Percentiles rank a stretch among this genome's conserved stretches.
These are phyloP conservation scores for Hansenula sp. DNA, from an alignment of 1,139 yeast species.

Conservation along the genomic window DNA sequence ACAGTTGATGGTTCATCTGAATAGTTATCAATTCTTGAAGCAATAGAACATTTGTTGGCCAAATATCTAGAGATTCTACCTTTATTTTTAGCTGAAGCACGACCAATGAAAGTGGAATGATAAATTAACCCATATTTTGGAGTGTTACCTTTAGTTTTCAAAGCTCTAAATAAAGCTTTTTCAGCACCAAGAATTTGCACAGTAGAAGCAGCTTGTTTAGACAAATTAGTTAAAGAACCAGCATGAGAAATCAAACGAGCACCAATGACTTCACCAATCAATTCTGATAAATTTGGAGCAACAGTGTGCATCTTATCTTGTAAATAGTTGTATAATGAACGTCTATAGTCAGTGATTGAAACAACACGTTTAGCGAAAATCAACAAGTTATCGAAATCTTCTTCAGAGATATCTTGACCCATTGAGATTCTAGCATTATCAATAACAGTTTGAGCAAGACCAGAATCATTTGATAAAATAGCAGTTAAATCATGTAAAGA, in stretches of 20 bases:
- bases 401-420: conserved; percentile 98
- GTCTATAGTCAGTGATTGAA: conserved; percentile 88
- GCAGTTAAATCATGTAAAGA: conserved; percentile 88
- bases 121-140: conserved; percentile 97
- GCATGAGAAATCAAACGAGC: conserved; percentile 98
- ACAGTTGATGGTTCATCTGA: conserved; percentile 81
- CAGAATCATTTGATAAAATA: conserved; percentile 88
- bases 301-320: conserved; percentile 95
- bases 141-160: conserved; percentile 97
- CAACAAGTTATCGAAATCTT: conserved; percentile 86
- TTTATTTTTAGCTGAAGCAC: conserved; percentile 95
- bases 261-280: conserved; percentile 98
- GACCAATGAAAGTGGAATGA: conserved; percentile 95
- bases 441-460: conserved; percentile 86
- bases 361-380: conserved; percentile 95
- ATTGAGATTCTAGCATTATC: conserved; percentile 93
- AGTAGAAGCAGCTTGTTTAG: conserved; percentile 98
- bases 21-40: conserved; percentile 96
- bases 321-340: conserved; percentile 80
- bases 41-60: conserved; percentile 98
- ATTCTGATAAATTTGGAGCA: conserved; percentile 95
- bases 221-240: conserved; percentile 92
- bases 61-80: conserved; percentile 98
- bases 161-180: conserved; percentile 97
- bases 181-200: conserved; percentile 98